A percentile compares a stretch with the other conserved stretches of the same genome.
Evolutionary conservation across 2,329 filamentous ascomycete species (phyloP).

Genomic region (Arthrobotrys sinensis): DNA sequence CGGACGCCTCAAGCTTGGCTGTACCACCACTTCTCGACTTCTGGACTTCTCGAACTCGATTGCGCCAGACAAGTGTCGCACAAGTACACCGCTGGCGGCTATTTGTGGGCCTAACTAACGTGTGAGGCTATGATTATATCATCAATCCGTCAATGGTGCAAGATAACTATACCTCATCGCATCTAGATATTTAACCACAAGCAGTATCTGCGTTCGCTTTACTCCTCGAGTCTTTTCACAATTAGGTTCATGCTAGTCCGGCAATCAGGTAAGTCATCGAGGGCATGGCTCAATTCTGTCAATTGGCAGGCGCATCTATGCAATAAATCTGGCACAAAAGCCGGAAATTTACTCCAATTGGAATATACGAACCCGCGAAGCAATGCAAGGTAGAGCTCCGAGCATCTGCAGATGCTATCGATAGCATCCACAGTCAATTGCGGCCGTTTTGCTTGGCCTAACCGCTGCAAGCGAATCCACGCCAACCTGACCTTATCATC

Average conservation of each 20-base stretch:
- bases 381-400: constrained; percentile 14
- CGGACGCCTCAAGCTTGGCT: too few species aligned
- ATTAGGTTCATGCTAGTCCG: too few species aligned
- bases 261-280: too few species aligned
- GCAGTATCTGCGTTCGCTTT: too few species aligned
- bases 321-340: neutral
- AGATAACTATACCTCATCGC: too few species aligned
- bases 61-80: neutral
- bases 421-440: neutral
- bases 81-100: neutral
- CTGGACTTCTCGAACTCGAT: neutral
- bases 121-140: too few species aligned
- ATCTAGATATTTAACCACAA: too few species aligned
- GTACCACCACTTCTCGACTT: too few species aligned
- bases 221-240: too few species aligned
- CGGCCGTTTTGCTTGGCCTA: neutral
- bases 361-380: neutral
- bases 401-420: constrained; percentile 1
- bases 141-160: too few species aligned
- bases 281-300: too few species aligned
- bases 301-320: neutral
- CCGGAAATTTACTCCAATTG: neutral
- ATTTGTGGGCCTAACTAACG: too few species aligned
- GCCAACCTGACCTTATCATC: constrained; percentile 12
- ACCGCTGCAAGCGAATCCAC: constrained; percentile 15